These are phyloP conservation scores for Trypanosoma mega DNA, from an alignment of 208 protist genomes.

Conservation along the genomic window DNA sequence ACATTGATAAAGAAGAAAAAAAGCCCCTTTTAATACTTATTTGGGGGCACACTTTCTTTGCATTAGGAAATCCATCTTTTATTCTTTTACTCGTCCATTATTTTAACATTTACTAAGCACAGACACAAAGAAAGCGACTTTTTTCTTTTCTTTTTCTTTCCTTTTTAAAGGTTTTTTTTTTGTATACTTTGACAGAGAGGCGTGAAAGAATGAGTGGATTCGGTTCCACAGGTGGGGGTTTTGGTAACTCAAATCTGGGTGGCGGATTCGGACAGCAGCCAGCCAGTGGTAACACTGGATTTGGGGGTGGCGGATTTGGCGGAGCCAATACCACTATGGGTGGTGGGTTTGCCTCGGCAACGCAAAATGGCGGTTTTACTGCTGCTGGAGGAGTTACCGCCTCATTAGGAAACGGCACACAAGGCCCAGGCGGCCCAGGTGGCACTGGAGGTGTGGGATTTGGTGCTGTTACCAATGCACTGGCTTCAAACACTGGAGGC, in stretches of 20 bases:
- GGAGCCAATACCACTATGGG: background rate
- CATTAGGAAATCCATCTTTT: too few species aligned
- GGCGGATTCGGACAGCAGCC: slow-evolving; percentile 12
- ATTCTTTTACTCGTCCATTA: too few species aligned
- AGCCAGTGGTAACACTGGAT: background rate
- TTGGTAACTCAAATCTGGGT: background rate
- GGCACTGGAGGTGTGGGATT: slow-evolving; percentile 4
- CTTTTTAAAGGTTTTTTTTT: background rate
- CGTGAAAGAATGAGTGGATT: slow-evolving; percentile 18
- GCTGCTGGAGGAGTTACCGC: slow-evolving; percentile 4
- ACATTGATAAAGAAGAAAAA: background rate
- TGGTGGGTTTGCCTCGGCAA: slow-evolving; percentile 10
- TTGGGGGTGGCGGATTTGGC: slow-evolving; percentile 24
- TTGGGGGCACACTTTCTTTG: background rate
- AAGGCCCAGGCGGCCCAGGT: slow-evolving; percentile 11
- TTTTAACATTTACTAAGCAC: too few species aligned
- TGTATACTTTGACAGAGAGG: background rate
- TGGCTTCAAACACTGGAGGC: slow-evolving; percentile 19
- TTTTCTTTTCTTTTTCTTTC: background rate
- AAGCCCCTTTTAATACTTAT: background rate
- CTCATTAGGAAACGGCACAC: slow-evolving; percentile 1
- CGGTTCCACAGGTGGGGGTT: background rate
- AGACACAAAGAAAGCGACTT: too few species aligned
- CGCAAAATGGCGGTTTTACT: slow-evolving; percentile 6
- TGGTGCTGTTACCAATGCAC: slow-evolving; percentile 4